phyloP scores from a whole-genome alignment of 164 flowering plant genomes.

The Buxus sempervirens region DNA sequence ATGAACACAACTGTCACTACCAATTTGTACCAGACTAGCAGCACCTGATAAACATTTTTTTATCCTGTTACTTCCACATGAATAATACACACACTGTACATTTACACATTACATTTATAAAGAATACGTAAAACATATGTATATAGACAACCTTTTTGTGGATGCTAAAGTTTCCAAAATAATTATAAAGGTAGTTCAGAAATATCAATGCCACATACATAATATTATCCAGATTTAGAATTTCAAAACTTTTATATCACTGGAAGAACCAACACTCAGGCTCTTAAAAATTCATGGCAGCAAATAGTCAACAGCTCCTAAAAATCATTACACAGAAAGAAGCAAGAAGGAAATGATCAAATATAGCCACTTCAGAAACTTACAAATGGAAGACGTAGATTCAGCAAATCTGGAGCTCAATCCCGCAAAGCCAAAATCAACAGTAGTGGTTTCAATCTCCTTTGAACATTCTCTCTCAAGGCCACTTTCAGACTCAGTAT shows the following conservation, averaged over 20 bases:
- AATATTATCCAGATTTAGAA: not conserved
- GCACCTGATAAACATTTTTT: conserved; percentile 26
- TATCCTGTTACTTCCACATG: conserved; percentile 4
- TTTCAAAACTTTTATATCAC: not conserved
- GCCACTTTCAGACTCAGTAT: conserved; percentile 47
- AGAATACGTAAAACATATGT: no score
- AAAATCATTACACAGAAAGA: no score
- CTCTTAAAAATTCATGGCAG: no score
- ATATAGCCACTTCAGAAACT: conserved; percentile 7
- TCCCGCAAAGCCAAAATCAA: conserved; percentile 13
- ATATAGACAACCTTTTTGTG: no score
- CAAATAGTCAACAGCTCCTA: no score
- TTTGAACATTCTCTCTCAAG: conserved; percentile 15
- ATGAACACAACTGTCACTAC: conserved; percentile 10
- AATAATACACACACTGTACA: no score
- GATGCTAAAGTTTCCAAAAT: no score
- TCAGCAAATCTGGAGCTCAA: conserved; percentile 15
- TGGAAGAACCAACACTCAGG: no score
- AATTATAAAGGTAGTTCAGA: not conserved
- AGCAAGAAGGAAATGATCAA: no score
- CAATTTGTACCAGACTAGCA: conserved; percentile 6
- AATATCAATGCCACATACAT: not conserved
- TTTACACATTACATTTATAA: no score
- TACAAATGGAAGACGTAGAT: conserved; percentile 23
- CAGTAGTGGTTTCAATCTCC: conserved; percentile 22